Evolutionary conservation across 2,329 filamentous ascomycete genomes (phyloP).

Genomic region (Colletotrichum sp.): DNA sequence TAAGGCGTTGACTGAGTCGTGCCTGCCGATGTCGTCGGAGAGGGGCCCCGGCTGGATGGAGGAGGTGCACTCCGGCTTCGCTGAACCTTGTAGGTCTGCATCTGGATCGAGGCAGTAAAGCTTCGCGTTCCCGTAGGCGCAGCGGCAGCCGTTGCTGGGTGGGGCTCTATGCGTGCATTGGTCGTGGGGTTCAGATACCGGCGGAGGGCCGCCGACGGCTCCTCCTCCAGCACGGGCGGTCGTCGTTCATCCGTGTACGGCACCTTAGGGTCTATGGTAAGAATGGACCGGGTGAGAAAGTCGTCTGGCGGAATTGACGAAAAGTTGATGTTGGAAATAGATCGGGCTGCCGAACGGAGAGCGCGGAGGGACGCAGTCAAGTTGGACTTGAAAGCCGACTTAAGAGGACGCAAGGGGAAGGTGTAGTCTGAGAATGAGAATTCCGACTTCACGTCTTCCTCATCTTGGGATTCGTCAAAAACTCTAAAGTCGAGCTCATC

Average conservation of each 20-base stretch:
- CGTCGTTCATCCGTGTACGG: slow-evolving; percentile 72
- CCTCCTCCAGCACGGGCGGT: slow-evolving; percentile 66
- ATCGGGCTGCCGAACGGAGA: slow-evolving; percentile 67
- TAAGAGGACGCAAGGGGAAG: slow-evolving; percentile 53
- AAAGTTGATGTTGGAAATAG: slow-evolving; percentile 67
- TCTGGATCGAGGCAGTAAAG: slow-evolving; percentile 72
- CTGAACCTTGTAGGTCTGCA: slow-evolving; percentile 72
- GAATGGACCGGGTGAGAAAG: slow-evolving; percentile 69
- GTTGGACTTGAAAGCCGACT: slow-evolving; percentile 71
- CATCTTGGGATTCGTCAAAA: slow-evolving; percentile 27
- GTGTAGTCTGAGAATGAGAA: slow-evolving; percentile 32
- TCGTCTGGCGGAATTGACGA: slow-evolving; percentile 70
- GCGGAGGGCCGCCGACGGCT: slow-evolving; percentile 69
- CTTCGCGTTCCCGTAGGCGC: slow-evolving; percentile 33
- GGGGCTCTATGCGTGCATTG: slow-evolving; percentile 49
- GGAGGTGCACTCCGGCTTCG: slow-evolving; percentile 46
- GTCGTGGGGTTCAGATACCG: slow-evolving; percentile 72
- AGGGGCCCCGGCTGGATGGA: slow-evolving; percentile 33
- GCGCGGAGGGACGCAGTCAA: slow-evolving; percentile 70
- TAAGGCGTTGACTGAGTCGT: slow-evolving; percentile 33
- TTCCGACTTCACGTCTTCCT: slow-evolving; percentile 38
- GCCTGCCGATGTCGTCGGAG: slow-evolving; percentile 34
- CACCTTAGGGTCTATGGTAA: slow-evolving; percentile 69
- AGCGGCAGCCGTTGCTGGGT: slow-evolving; percentile 29
- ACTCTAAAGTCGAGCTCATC: slow-evolving; percentile 45